Percentiles rank a stretch among this genome's conserved stretches.
Conservation (phyloP, 768 basidiomycete species). For the Saitozyma sp. region DNA sequence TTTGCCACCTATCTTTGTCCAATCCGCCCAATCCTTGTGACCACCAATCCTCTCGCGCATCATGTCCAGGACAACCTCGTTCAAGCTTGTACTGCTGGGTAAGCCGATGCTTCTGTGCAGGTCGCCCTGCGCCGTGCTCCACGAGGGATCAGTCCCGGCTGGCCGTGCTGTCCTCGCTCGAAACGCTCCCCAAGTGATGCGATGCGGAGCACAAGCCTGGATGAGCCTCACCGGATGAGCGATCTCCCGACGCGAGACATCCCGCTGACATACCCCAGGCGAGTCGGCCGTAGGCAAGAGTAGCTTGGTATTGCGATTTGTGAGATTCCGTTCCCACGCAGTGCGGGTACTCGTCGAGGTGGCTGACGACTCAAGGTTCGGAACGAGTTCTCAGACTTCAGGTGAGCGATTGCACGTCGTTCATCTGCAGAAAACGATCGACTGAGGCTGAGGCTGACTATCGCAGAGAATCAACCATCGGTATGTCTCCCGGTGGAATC, state of each 20-base stretch:
- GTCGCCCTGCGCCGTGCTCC: background rate
- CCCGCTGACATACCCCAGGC: slow-evolving; percentile 57
- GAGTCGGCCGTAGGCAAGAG: slow-evolving; percentile 95
- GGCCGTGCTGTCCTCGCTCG: no score
- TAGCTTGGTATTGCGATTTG: slow-evolving; percentile 91
- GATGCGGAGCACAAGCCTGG: no score
- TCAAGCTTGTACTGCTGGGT: slow-evolving; percentile 96
- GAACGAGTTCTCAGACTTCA: slow-evolving; percentile 54
- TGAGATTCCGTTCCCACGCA: slow-evolving; percentile 54
- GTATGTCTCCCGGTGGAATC: slow-evolving; percentile 12
- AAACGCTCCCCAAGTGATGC: no score
- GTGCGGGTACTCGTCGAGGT: no score
- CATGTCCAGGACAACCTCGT: slow-evolving; percentile 67
- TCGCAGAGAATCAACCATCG: slow-evolving; percentile 50
- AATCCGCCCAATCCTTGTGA: background rate
- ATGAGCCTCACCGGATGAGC: background rate
- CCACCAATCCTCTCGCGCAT: slow-evolving; percentile 29
- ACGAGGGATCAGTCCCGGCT: background rate
- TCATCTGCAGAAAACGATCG: background rate
- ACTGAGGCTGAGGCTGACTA: background rate
- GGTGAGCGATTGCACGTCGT: slow-evolving; percentile 25
- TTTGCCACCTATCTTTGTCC: slow-evolving; percentile 1
- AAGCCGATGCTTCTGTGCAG: slow-evolving; percentile 35
- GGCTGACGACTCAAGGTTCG: slow-evolving; percentile 37
- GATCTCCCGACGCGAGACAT: background rate